Evolutionary conservation across 768 basidiomycete genomes (phyloP), one percentile per base, ranked within the genome.

Genomic region (Phylloporus arenicola): DNA sequence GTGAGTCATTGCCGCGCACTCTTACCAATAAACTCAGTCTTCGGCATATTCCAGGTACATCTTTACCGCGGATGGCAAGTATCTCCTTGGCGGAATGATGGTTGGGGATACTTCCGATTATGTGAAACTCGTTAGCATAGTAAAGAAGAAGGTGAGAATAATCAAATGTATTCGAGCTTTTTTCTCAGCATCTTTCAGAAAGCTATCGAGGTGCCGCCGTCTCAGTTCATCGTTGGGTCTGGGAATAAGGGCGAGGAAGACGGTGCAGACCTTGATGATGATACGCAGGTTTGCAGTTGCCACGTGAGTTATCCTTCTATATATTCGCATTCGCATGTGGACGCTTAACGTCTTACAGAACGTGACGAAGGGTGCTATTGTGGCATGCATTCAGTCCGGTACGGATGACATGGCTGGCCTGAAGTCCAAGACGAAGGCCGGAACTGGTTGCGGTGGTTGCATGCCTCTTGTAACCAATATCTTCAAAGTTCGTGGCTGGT

Each of bases 51-150:
- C 45, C 31, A 74, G 73, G 60, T 86, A 84, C 54, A 78, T 88
- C 38, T 88, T 88, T 62, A 82, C 76, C 11, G 74, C 75, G 8
- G 84, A 88, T 58, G 86, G 86, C 11, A 81, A 83, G 64, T 75
- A 84, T 56, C 70, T 89, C 12, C 67, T 89, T 4, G 86, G 86
- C 12, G 86, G 86, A 4, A 85, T 86, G 78, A 84, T 88, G 84
- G 77, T 89, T n/a, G 86, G 86, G 3, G 83, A 86, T 58, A 79
- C 79, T 10, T 73, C 71, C 33, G 82, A 84, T 60, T 86, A 81
- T 58, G 76, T 81, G 50, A 86, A 86, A 64, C 72, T 88, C 13
- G 74, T 87, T n/a, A 71, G 80, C 12, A 70, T 87, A 29, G 80
- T 84, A 25, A 84, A 83, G 70, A 86, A 86, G 72, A 80, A 80